A percentile compares a stretch with the other conserved stretches of the same genome.
phyloP scores from a whole-genome alignment of 179 eudicot species.

The Gypsophila paniculata region DNA sequence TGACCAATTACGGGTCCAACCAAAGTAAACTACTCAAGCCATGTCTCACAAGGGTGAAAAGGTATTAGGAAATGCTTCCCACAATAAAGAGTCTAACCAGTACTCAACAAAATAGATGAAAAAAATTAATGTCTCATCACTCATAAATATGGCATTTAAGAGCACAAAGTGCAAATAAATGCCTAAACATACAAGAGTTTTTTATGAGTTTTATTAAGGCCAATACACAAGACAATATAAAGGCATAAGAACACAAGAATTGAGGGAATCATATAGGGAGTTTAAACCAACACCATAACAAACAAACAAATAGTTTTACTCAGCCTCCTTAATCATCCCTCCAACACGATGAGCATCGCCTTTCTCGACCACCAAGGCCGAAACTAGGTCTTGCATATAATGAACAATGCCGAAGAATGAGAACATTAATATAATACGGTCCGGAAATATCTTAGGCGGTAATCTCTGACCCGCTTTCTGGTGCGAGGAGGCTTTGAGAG shows the following conservation, averaged over 20 bases:
- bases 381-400: not conserved
- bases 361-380: not conserved
- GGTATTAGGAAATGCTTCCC: too few relatives aligned
- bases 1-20: too few relatives aligned
- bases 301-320: not conserved
- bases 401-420: slow-evolving; percentile 1
- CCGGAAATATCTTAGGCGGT: not conserved
- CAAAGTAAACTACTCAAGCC: too few relatives aligned
- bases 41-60: too few relatives aligned
- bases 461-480: slow-evolving; percentile 16
- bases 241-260: too few relatives aligned
- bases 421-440: not conserved
- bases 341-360: not conserved
- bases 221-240: too few relatives aligned
- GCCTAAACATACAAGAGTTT: not conserved
- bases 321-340: not conserved
- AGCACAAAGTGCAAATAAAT: not conserved
- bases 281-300: not conserved
- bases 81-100: too few relatives aligned
- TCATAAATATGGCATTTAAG: not conserved
- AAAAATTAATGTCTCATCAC: not conserved
- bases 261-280: too few relatives aligned
- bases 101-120: too few relatives aligned
- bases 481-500: slow-evolving; percentile 36
- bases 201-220: not conserved